These are phyloP conservation scores for Gamarada debralockiae DNA, from an alignment of 495 filamentous ascomycete species.

Conservation along the genomic window DNA sequence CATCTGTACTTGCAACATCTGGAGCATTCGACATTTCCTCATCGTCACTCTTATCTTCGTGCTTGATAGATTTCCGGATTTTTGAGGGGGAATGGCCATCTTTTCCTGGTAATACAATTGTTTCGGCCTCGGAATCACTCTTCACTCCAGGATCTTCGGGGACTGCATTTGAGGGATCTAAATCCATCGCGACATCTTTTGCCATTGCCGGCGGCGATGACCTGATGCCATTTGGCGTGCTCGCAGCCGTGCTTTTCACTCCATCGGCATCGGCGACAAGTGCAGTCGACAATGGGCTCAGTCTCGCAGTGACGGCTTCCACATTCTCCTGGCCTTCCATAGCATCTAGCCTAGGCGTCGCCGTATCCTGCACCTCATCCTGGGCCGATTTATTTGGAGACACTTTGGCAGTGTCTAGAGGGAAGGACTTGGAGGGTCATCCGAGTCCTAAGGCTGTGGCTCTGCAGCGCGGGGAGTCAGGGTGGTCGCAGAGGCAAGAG, in stretches of 20 bases:
- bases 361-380: constrained; percentile 22
- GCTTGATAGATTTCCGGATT: constrained; percentile 63
- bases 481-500: constrained; percentile 8
- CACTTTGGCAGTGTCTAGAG: constrained; percentile 24
- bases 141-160: constrained; percentile 37
- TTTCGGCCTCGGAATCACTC: constrained; percentile 77
- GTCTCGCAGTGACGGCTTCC: constrained; percentile 8
- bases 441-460: constrained; percentile 18
- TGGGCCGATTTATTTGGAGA: constrained; percentile 19
- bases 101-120: constrained; percentile 71
- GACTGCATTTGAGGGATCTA: constrained; percentile 13
- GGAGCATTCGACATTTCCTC: constrained; percentile 32
- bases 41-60: constrained; percentile 59
- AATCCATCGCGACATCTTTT: constrained; percentile 18
- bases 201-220: constrained; percentile 15
- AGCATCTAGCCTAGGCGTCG: constrained; percentile 18
- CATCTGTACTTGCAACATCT: constrained; percentile 30
- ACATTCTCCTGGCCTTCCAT: constrained; percentile 21
- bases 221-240: constrained; percentile 19
- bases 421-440: constrained; percentile 26
- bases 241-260: constrained; percentile 3
- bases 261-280: constrained; percentile 9
- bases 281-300: constrained; percentile 5
- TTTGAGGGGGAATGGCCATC: constrained; percentile 67
- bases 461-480: neutral